Evolutionary conservation across 176 grass and related monocot genomes (phyloP), one percentile per base, ranked within the genome.

Genomic region (Saccharum spontaneum): DNA sequence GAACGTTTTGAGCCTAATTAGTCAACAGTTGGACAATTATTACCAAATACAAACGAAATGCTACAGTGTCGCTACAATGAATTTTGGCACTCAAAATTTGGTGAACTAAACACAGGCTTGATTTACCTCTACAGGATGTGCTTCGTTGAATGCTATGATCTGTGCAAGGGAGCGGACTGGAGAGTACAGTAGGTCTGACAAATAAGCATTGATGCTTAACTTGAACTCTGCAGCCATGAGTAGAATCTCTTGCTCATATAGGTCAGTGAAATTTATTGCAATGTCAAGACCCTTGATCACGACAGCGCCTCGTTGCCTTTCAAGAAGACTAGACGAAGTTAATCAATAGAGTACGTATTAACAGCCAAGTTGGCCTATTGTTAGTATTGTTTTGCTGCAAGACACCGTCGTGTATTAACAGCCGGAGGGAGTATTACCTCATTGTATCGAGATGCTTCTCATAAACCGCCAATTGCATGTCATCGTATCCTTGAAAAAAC

Each of bases 91-190:
- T n/a, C n/a, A n/a, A n/a, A n/a, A n/a, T n/a, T n/a, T n/a, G n/a
- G n/a, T n/a, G n/a, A n/a, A n/a, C n/a, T n/a, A n/a, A n/a, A n/a
- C n/a, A n/a, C n/a, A n/a, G n/a, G n/a, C n/a, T 45, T 46, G 1
- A 6, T 43, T 73, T 87, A 87, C 88, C 86, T 91, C 48, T 16
- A 76, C 22, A 0, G 55, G 49, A 38, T 93, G 84, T 3, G 71
- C 64, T 0, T 90, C 66, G 16, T 90, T 92, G 83, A 90, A 95
- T 8, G 87, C 87, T 77, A 94, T 94, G 60, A 94, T 9, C 18
- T 92, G 62, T 0, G 82, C 69, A 1, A 94, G 85, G 9, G 90
- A 90, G 3, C 69, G 81, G 5, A 94, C 87, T 10, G 90, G 93
- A 36, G 93, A 92, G 26, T 62, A 26, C 26, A 86, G 0, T 8